These are phyloP conservation scores for Sphaerulina populicola DNA, from an alignment of 2,329 filamentous ascomycete species.

Conservation along the genomic window DNA sequence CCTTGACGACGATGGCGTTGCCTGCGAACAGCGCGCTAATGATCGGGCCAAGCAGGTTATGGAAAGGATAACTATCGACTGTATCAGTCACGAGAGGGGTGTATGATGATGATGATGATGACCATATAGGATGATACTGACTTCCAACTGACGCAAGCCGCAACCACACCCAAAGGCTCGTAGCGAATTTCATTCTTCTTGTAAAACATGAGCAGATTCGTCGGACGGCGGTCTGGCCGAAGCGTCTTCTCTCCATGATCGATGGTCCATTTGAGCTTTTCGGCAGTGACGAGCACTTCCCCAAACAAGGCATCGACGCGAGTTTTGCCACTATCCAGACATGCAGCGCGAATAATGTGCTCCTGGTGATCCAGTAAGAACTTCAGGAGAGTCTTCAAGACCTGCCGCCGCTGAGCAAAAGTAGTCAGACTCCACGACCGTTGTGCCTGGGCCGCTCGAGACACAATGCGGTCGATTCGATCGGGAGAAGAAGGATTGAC, in stretches of 20 bases:
- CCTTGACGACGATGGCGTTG: constrained; percentile 87
- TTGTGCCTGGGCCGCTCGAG: constrained; percentile 67
- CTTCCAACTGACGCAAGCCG: constrained; percentile 94
- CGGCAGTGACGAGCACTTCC: constrained; percentile 85
- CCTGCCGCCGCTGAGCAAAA: constrained; percentile 66
- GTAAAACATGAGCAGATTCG: constrained; percentile 89
- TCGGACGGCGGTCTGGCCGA: constrained; percentile 62
- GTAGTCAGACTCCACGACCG: constrained; percentile 66
- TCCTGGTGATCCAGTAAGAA: constrained; percentile 84
- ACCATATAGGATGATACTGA: constrained; percentile 41
- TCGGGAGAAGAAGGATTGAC: constrained; percentile 68
- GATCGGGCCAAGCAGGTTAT: constrained; percentile 86
- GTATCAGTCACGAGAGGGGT: constrained; percentile 1
- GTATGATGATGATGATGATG: not conserved
- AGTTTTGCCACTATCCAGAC: constrained; percentile 91
- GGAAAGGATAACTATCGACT: constrained; percentile 49
- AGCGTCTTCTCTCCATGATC: constrained; percentile 79
- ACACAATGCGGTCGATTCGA: constrained; percentile 70
- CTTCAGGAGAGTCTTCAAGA: constrained; percentile 72
- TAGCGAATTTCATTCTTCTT: constrained; percentile 86
- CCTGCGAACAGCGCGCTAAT: constrained; percentile 87
- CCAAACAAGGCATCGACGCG: constrained; percentile 89
- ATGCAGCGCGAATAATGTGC: constrained; percentile 73
- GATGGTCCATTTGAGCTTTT: constrained; percentile 93
- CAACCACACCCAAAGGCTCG: constrained; percentile 86